Percentiles rank a stretch among this genome's conserved stretches.
Conservation (phyloP, 768 basidiomycete species). For the Galerina marginata region DNA sequence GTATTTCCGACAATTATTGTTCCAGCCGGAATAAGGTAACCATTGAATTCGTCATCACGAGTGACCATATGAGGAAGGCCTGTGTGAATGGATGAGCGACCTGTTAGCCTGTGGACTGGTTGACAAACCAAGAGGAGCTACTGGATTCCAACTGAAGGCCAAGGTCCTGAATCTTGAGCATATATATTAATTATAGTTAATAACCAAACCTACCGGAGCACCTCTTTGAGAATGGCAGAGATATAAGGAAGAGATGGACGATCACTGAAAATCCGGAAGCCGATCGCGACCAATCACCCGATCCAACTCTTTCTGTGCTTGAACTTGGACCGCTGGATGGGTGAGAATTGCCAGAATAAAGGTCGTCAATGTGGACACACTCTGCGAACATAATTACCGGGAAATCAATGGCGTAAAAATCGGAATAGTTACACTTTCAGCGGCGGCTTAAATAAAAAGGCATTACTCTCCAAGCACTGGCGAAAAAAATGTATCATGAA, state of each 20-base stretch:
- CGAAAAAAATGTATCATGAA: not conserved
- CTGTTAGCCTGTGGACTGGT: no score
- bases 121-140: constrained; percentile 17
- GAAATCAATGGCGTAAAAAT: not conserved
- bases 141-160: constrained; percentile 29
- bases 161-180: constrained; percentile 13
- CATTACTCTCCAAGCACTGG: not conserved
- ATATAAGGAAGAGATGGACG: constrained; percentile 28
- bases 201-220: constrained; percentile 16
- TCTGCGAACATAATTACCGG: constrained; percentile 14
- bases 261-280: constrained; percentile 31
- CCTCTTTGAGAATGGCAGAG: constrained; percentile 22
- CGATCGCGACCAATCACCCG: constrained; percentile 28
- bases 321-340: constrained; percentile 30
- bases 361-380: constrained; percentile 24
- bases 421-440: constrained; percentile 22
- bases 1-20: constrained; percentile 35
- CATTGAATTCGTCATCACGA: constrained; percentile 33
- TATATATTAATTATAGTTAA: constrained; percentile 28
- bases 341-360: constrained; percentile 30
- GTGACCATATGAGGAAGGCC: constrained; percentile 27
- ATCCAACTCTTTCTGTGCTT: constrained; percentile 33
- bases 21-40: constrained; percentile 34
- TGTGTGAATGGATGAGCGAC: no score
- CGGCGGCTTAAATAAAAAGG: constrained; percentile 16